Percentiles rank a stretch among this genome's conserved stretches.
These are phyloP conservation scores for Gamarada debralockiae DNA, from an alignment of 495 filamentous ascomycete genomes.

Conservation along the genomic window DNA sequence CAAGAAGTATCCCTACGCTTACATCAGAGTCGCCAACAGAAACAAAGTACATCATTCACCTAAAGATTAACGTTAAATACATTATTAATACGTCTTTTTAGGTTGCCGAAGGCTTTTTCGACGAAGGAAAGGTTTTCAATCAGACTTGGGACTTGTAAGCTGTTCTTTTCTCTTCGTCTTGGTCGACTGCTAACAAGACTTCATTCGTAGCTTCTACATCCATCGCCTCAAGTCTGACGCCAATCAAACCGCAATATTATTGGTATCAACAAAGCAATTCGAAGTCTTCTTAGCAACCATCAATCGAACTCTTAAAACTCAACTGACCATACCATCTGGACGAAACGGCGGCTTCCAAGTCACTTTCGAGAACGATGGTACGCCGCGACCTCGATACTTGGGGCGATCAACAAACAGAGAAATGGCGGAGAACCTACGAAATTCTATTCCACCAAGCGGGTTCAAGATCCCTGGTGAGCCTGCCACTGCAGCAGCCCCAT, in stretches of 20 bases:
- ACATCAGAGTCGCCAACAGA: constrained; percentile 41
- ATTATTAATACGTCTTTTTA: background rate
- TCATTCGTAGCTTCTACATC: constrained; percentile 59
- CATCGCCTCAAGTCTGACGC: constrained; percentile 39
- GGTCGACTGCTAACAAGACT: too few species aligned
- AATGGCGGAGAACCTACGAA: constrained; percentile 33
- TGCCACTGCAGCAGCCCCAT: background rate
- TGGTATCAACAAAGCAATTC: constrained; percentile 63
- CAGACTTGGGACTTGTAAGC: constrained; percentile 75
- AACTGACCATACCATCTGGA: constrained; percentile 47
- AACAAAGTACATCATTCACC: constrained; percentile 28
- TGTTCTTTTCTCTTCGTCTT: constrained; percentile 1
- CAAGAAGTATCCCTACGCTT: constrained; percentile 55
- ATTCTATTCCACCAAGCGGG: constrained; percentile 27
- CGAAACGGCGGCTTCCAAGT: constrained; percentile 45
- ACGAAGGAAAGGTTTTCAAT: constrained; percentile 51
- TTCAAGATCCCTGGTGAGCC: constrained; percentile 7
- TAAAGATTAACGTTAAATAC: too few species aligned
- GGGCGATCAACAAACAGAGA: constrained; percentile 43
- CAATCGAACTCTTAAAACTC: constrained; percentile 44
- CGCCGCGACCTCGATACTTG: constrained; percentile 59
- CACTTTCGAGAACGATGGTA: constrained; percentile 51
- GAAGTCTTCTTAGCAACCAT: constrained; percentile 53
- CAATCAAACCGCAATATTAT: constrained; percentile 47
- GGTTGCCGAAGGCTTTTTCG: constrained; percentile 52